Base-by-base conservation (phyloP, 345 rosid species). In the Iberis pinnata region DNA sequence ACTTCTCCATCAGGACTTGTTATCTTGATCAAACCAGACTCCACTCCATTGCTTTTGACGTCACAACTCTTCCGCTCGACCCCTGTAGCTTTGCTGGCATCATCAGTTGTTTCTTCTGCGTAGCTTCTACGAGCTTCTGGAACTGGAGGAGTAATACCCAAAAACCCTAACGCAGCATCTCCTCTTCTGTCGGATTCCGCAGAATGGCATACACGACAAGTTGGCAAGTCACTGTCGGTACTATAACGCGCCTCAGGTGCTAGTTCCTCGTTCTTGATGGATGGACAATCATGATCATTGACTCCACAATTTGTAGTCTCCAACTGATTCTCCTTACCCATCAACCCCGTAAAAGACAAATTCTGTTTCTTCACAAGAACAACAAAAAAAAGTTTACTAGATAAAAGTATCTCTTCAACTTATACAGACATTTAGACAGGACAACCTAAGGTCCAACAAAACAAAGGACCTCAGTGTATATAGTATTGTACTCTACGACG, bases 131-230 rank as follows among this genome's bases (percentile, higher is more conserved):
- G 38, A 25, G 64, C 57, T 55, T 77, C 84, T 15, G 36, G 78
- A 37, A 68, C 14, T 2, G 85, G 85, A 37, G 78, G 79, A 47
- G 58, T 37, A 43, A 90, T 90, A 12, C 92, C 95, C 63, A 90
- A 50, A 71, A 79, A 71, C 29, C 75, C 87, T 52, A 90, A 79
- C 2, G 83, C 96, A 24, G 63, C 69, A 70, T 90, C 98, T 52
- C 98, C 98, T 47, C 76, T 60, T 67, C 70, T 84, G 57, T 90
- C 98, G 24, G 98, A 84, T 71, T 90, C 96, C 53, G 75, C 78
- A 74, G 95, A 87, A 14, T 90, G 98, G 76, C 98, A 90, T 12
- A 90, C 98, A 46, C 98, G 98, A 60, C 98, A 90, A 55, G 79
- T 58, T 38, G 86, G 70, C 45, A 71, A 72, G 71, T 89, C 95